Conservation (phyloP, 1,284 basidiomycete species). For the Apiotrichum sp. region DNA sequence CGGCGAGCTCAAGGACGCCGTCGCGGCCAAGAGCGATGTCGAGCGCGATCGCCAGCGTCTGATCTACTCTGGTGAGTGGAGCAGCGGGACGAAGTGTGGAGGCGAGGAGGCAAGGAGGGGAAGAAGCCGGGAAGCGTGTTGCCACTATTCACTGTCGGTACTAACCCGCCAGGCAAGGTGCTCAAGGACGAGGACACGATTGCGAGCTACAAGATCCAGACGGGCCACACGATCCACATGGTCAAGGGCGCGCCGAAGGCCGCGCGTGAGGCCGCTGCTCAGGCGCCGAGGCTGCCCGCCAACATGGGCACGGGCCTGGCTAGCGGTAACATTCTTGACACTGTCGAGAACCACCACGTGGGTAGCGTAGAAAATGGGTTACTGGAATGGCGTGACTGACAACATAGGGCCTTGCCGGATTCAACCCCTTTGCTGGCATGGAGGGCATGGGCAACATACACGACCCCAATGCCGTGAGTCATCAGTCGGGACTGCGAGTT, state of each 20-base stretch:
- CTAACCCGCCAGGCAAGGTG: constrained; percentile 40
- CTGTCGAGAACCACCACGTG: constrained; percentile 42
- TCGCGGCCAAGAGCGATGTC: constrained; percentile 76
- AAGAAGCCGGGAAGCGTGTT: background rate
- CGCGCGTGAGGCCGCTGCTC: constrained; percentile 26
- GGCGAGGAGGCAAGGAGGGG: too few species aligned
- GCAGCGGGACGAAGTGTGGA: background rate
- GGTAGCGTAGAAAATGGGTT: constrained; percentile 6
- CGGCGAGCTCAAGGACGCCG: constrained; percentile 74
- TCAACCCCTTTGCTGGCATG: constrained; percentile 83
- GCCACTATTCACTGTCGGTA: background rate
- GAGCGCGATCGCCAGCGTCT: constrained; percentile 73
- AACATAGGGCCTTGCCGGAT: constrained; percentile 49
- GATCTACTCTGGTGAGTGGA: constrained; percentile 68
- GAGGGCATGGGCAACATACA: constrained; percentile 65
- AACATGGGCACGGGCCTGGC: constrained; percentile 79
- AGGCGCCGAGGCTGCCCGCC: constrained; percentile 55
- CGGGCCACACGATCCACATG: constrained; percentile 81
- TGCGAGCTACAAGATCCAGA: constrained; percentile 72
- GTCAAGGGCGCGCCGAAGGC: constrained; percentile 73
- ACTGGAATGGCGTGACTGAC: constrained; percentile 9
- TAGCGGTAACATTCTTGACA: constrained; percentile 54
- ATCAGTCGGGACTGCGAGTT: too few species aligned
- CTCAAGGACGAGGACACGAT: constrained; percentile 73
- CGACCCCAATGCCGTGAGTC: constrained; percentile 78